Conservation (phyloP, 139 green algal species). For the Asterochloris erici region DNA sequence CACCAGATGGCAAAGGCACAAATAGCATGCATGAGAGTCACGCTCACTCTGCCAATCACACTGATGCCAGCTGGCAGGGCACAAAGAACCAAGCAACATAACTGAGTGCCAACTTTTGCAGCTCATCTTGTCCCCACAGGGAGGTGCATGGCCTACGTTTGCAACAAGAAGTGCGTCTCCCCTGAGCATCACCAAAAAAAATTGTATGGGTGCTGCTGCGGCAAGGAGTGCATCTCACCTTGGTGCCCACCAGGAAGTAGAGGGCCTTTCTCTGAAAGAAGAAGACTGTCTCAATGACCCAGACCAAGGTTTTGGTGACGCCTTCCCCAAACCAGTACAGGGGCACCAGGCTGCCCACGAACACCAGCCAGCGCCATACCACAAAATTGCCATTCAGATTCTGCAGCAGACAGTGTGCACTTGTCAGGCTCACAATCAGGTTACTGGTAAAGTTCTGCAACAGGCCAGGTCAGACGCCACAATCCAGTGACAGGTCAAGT, state of each 20-base stretch:
- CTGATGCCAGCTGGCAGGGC: too few species aligned
- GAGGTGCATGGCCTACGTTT: too few species aligned
- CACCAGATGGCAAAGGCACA: too few species aligned
- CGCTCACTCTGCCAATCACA: too few species aligned
- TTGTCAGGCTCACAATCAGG: background rate
- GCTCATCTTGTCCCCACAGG: too few species aligned
- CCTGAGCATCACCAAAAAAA: too few species aligned
- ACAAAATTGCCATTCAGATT: constrained; percentile 17
- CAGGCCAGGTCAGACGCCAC: background rate
- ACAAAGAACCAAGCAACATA: too few species aligned
- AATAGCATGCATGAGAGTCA: too few species aligned
- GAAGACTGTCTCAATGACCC: background rate
- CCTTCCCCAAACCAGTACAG: background rate
- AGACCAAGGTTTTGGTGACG: constrained; percentile 11
- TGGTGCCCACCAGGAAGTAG: constrained; percentile 16
- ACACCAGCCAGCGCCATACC: constrained; percentile 8
- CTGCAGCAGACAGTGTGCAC: background rate
- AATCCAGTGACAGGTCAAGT: background rate
- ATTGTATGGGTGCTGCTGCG: too few species aligned
- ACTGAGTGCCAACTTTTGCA: too few species aligned
- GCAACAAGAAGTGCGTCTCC: too few species aligned
- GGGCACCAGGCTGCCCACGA: background rate
- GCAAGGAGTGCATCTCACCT: background rate
- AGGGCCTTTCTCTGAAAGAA: constrained; percentile 10
- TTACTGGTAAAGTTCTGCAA: too few species aligned